A percentile compares a stretch with the other conserved stretches of the same genome.
These are phyloP conservation scores for Penicillium psychrosexuale DNA, from an alignment of 2,329 filamentous ascomycete species.

Conservation along the genomic window DNA sequence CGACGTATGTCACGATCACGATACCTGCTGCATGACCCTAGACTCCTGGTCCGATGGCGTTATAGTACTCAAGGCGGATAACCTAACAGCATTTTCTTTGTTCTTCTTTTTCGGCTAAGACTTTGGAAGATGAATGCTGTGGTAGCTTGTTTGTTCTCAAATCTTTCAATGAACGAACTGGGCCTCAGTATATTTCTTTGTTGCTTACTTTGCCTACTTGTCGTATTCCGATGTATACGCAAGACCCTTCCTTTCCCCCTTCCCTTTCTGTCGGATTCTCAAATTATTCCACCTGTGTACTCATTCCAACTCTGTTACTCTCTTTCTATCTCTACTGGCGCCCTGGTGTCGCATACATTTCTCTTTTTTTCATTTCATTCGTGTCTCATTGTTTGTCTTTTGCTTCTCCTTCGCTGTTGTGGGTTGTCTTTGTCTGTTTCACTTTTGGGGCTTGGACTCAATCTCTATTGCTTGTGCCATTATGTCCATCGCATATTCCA, in stretches of 20 bases:
- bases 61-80: conserved; percentile 33
- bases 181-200: not conserved
- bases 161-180: conserved; percentile 9
- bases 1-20: conserved; percentile 45
- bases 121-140: conserved; percentile 9
- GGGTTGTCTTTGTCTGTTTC: conserved; percentile 9
- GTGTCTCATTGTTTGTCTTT: conserved; percentile 23
- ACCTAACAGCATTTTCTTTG: conserved; percentile 19
- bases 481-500: not conserved
- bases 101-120: conserved; percentile 6
- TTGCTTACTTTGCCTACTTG: conserved; percentile 1
- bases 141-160: conserved; percentile 7
- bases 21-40: conserved; percentile 44
- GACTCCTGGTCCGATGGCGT: conserved; percentile 39
- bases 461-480: not conserved
- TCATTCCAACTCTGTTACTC: conserved; percentile 5
- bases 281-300: conserved; percentile 5
- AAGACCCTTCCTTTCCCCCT: not conserved
- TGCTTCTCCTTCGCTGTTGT: conserved; percentile 10
- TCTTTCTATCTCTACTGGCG: not conserved
- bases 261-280: not conserved
- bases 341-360: conserved; percentile 5
- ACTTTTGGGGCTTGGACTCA: not conserved
- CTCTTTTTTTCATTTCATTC: conserved; percentile 21
- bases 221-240: not conserved